A percentile compares a stretch with the other conserved stretches of the same genome.
Evolutionary conservation across 2,329 filamentous ascomycete genomes (phyloP).

Genomic region (Colletotrichum sp.): DNA sequence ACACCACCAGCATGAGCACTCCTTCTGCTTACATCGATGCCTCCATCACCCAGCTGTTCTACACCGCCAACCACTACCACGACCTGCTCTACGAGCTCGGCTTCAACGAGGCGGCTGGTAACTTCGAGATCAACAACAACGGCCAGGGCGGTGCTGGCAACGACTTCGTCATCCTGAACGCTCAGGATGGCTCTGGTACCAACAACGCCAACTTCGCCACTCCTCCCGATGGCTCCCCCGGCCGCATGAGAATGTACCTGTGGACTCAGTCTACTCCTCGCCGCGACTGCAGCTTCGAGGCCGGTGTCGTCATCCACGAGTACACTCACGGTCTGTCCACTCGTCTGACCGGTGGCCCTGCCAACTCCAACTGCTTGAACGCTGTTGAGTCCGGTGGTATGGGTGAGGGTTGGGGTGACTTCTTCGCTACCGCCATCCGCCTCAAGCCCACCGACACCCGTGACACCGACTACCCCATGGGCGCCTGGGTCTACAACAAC

Average conservation of each 20-base stretch:
- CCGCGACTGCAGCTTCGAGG: slow-evolving; percentile 63
- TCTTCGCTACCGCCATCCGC: slow-evolving; percentile 56
- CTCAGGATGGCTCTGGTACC: slow-evolving; percentile 52
- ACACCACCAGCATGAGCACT: slow-evolving; percentile 31
- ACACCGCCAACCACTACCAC: slow-evolving; percentile 59
- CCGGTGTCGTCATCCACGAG: slow-evolving; percentile 65
- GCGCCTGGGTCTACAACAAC: slow-evolving; percentile 52
- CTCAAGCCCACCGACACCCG: slow-evolving; percentile 51
- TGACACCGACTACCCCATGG: slow-evolving; percentile 51
- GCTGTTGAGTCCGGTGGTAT: slow-evolving; percentile 57
- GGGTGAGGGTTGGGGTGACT: slow-evolving; percentile 65
- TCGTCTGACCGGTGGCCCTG: slow-evolving; percentile 63
- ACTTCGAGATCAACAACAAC: slow-evolving; percentile 59
- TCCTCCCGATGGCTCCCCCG: slow-evolving; percentile 47
- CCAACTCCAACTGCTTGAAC: slow-evolving; percentile 53
- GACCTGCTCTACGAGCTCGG: slow-evolving; percentile 58
- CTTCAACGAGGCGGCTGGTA: slow-evolving; percentile 58
- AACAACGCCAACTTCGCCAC: slow-evolving; percentile 60
- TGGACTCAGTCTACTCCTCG: slow-evolving; percentile 53
- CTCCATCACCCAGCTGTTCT: slow-evolving; percentile 59
- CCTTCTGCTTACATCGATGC: slow-evolving; percentile 48
- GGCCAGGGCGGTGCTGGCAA: slow-evolving; percentile 48
- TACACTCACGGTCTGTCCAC: slow-evolving; percentile 61
- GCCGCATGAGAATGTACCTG: slow-evolving; percentile 60
- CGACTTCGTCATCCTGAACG: slow-evolving; percentile 55